Percentiles rank a stretch among this genome's conserved stretches.
Evolutionary conservation across 2,329 filamentous ascomycete species (phyloP).

Genomic region (Reticulascus tulasneorum): DNA sequence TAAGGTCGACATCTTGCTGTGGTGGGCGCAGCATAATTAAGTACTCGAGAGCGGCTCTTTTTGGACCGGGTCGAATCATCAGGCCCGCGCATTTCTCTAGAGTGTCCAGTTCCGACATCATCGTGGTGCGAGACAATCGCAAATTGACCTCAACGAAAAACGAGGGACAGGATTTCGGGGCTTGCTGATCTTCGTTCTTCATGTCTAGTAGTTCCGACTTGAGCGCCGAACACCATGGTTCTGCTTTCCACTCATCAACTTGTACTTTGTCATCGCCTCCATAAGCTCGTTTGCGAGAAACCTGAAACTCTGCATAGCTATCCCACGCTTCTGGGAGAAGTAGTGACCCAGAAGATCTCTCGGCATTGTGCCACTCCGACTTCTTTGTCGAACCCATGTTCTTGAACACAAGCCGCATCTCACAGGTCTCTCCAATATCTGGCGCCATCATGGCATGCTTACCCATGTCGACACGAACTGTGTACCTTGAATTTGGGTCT

Average conservation of each 20-base stretch:
- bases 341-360: neutral
- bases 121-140: no score
- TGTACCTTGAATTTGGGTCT: neutral
- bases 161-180: no score
- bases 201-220: no score
- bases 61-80: neutral
- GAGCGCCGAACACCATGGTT: no score
- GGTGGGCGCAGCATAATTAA: no score
- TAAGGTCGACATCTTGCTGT: neutral
- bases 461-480: neutral
- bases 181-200: no score
- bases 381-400: neutral
- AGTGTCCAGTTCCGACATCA: no score
- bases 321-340: neutral
- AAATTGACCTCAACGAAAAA: no score
- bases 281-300: no score
- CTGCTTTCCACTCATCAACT: neutral
- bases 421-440: neutral
- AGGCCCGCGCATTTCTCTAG: neutral
- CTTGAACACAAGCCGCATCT: neutral
- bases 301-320: neutral
- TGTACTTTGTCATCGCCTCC: neutral
- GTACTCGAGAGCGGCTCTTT: no score
- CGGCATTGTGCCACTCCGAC: neutral
- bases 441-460: neutral